Evolutionary conservation across 805 yeast genomes (phyloP).

Genomic region (Candida vaughaniae): DNA sequence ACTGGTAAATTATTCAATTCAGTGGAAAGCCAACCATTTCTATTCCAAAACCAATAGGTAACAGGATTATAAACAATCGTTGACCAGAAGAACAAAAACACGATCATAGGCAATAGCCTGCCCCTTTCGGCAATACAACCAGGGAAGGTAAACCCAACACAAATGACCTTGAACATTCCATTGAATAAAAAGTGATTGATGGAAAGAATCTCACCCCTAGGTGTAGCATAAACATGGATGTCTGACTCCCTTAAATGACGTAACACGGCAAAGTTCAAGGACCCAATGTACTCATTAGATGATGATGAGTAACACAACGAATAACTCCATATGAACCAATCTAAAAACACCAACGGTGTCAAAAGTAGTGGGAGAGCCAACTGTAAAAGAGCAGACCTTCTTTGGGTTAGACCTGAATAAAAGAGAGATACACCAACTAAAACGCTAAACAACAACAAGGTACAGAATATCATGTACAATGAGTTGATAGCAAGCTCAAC

Average conservation of each 20-base stretch:
- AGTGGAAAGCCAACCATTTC: conserved; percentile 41
- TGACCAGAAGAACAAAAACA: conserved; percentile 41
- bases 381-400: conserved; percentile 42
- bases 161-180: conserved; percentile 37
- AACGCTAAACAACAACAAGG: conserved; percentile 29
- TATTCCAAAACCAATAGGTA: conserved; percentile 46
- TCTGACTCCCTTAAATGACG: conserved; percentile 23
- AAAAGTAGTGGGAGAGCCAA: conserved; percentile 34
- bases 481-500: conserved; percentile 21
- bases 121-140: conserved; percentile 47
- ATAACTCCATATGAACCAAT: conserved; percentile 47
- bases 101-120: conserved; percentile 39
- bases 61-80: conserved; percentile 42
- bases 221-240: conserved; percentile 25
- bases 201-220: conserved; percentile 38
- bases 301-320: conserved; percentile 40
- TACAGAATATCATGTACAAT: conserved; percentile 36
- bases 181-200: conserved; percentile 39
- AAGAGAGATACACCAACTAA: conserved; percentile 38
- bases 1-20: conserved; percentile 34
- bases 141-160: conserved; percentile 42
- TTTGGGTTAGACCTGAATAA: conserved; percentile 43
- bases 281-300: conserved; percentile 33
- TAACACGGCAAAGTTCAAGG: conserved; percentile 29
- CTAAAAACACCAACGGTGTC: conserved; percentile 32